Conservation (phyloP, 345 rosid genomes). For the Syzygium grande region DNA sequence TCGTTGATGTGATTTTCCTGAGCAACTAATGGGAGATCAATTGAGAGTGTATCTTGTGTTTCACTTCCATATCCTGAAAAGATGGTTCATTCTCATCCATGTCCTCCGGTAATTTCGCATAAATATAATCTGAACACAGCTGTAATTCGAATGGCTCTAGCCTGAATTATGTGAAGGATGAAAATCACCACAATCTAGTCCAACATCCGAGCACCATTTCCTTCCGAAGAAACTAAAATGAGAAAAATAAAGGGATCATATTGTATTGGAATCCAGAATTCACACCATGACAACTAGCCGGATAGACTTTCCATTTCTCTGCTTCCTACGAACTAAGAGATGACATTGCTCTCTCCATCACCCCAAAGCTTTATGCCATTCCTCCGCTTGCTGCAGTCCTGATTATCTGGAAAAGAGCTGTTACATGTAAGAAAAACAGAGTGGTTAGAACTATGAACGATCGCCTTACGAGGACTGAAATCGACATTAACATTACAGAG, state of each 20-base stretch:
- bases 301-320: slow-evolving; percentile 1
- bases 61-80: neutral
- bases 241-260: neutral
- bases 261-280: neutral
- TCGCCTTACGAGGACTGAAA: neutral
- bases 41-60: neutral
- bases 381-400: slow-evolving; percentile 78
- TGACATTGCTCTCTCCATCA: neutral
- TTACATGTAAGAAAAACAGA: neutral
- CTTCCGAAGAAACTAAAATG: neutral
- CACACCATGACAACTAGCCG: neutral
- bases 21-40: neutral
- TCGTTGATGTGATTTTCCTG: neutral
- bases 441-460: neutral
- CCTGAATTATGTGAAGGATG: neutral
- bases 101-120: neutral
- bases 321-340: neutral
- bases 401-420: slow-evolving; percentile 97
- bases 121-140: neutral
- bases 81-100: neutral
- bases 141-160: neutral
- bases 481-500: neutral
- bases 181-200: neutral
- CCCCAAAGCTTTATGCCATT: slow-evolving; percentile 34
- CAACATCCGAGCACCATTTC: neutral